Conservation (phyloP, 2,329 filamentous ascomycete genomes). For the Aspergillus bombycis region DNA sequence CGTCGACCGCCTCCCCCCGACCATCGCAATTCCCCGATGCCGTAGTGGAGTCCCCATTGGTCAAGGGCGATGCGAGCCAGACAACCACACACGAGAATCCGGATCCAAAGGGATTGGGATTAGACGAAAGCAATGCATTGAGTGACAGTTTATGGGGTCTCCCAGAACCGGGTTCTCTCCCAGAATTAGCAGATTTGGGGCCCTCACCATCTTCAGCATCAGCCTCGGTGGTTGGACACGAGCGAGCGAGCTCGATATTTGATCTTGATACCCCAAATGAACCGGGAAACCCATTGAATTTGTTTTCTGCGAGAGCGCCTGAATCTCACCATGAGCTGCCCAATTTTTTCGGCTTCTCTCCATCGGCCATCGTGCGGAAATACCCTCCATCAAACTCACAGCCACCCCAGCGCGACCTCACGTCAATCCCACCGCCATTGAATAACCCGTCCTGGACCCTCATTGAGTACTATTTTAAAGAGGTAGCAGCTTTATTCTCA, state of each 20-base stretch:
- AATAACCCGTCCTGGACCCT: slow-evolving; percentile 58
- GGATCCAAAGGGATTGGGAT: slow-evolving; percentile 12
- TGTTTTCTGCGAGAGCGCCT: slow-evolving; percentile 32
- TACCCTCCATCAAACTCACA: slow-evolving; percentile 32
- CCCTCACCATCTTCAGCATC: slow-evolving; percentile 25
- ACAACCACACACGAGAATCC: slow-evolving; percentile 1
- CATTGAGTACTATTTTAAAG: slow-evolving; percentile 66
- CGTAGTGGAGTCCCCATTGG: slow-evolving; percentile 13
- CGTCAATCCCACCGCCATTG: slow-evolving; percentile 44
- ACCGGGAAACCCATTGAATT: slow-evolving; percentile 24
- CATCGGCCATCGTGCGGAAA: slow-evolving; percentile 36
- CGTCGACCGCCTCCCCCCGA: background rate
- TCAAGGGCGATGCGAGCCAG: slow-evolving; percentile 11
- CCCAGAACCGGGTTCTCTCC: slow-evolving; percentile 31
- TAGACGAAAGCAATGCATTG: slow-evolving; percentile 25
- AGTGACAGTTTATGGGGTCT: slow-evolving; percentile 38
- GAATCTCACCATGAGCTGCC: slow-evolving; percentile 19
- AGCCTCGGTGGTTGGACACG: slow-evolving; percentile 16
- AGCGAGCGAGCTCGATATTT: slow-evolving; percentile 19
- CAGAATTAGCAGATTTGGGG: slow-evolving; percentile 38
- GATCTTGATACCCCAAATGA: slow-evolving; percentile 26
- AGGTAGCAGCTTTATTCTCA: slow-evolving; percentile 65
- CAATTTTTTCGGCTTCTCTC: slow-evolving; percentile 33
- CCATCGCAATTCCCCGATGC: slow-evolving; percentile 11
- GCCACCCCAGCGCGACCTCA: slow-evolving; percentile 28